Percentiles rank a stretch among this genome's conserved stretches.
These are phyloP conservation scores for Rubia tinctorum DNA, from an alignment of 305 asterid genomes.

Conservation along the genomic window DNA sequence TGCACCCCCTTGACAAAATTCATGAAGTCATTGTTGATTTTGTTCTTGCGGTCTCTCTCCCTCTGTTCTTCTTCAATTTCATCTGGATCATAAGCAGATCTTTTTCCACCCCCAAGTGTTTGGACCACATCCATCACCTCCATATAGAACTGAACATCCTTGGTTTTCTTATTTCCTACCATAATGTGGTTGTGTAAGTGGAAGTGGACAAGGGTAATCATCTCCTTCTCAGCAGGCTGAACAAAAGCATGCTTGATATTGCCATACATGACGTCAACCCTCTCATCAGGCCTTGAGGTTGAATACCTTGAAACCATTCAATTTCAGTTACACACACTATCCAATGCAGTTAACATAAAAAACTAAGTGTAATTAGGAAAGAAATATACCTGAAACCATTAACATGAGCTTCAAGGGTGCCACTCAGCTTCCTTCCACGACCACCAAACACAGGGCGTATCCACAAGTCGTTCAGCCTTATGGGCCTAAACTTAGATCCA, in stretches of 20 bases:
- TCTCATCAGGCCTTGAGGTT: slow-evolving; percentile 57
- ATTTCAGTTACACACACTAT: background rate
- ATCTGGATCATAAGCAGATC: slow-evolving; percentile 80
- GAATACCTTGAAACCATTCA: slow-evolving; percentile 36
- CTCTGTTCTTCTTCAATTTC: slow-evolving; percentile 91
- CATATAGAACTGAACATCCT: slow-evolving; percentile 74
- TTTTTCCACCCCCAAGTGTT: slow-evolving; percentile 62
- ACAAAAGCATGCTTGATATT: slow-evolving; percentile 75
- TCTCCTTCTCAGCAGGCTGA: slow-evolving; percentile 82
- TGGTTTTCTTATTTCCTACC: slow-evolving; percentile 82
- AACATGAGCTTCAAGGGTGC: slow-evolving; percentile 65
- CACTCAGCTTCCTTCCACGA: slow-evolving; percentile 58
- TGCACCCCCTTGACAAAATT: slow-evolving; percentile 67
- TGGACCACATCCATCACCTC: slow-evolving; percentile 90
- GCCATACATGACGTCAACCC: slow-evolving; percentile 65
- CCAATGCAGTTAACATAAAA: background rate
- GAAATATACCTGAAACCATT: slow-evolving; percentile 64
- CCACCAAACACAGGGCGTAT: slow-evolving; percentile 81
- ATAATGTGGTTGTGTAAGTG: slow-evolving; percentile 81
- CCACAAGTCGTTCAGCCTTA: slow-evolving; percentile 58
- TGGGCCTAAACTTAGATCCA: slow-evolving; percentile 59
- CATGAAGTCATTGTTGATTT: slow-evolving; percentile 64
- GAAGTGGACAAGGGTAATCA: slow-evolving; percentile 75
- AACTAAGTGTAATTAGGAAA: background rate
- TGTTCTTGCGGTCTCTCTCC: slow-evolving; percentile 74